A percentile compares a stretch with the other conserved stretches of the same genome.
phyloP scores from a whole-genome alignment of 768 basidiomycete genomes.

The Strobilomyces dryophilus region DNA sequence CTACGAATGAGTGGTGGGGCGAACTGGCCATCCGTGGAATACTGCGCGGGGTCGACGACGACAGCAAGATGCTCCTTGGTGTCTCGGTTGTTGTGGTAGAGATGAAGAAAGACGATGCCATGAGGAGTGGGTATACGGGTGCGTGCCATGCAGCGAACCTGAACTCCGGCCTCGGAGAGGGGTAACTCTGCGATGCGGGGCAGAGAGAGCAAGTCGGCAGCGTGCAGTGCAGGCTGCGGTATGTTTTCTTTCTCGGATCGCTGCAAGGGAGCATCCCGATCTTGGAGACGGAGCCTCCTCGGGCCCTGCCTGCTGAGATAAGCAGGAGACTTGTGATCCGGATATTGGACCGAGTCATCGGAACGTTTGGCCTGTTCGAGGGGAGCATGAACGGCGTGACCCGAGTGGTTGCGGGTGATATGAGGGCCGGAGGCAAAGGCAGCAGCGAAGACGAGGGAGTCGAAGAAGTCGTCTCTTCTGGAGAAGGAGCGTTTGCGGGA shows the following conservation, averaged over 20 bases:
- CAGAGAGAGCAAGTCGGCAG: constrained; percentile 27
- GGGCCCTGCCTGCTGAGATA: constrained; percentile 79
- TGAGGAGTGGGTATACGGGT: constrained; percentile 97
- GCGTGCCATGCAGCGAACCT: constrained; percentile 92
- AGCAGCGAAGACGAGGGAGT: constrained; percentile 76
- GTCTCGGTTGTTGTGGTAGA: constrained; percentile 93
- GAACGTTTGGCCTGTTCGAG: constrained; percentile 52
- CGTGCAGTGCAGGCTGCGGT: constrained; percentile 19
- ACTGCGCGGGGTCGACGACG: constrained; percentile 88
- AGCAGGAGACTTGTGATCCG: constrained; percentile 44
- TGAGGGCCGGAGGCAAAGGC: constrained; percentile 72
- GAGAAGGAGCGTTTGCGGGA: constrained; percentile 36
- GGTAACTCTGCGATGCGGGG: constrained; percentile 38
- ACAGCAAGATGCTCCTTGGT: constrained; percentile 94
- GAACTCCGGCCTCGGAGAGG: constrained; percentile 35
- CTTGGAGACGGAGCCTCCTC: constrained; percentile 52
- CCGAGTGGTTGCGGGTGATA: constrained; percentile 81
- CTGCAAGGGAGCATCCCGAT: constrained; percentile 27
- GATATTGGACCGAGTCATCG: constrained; percentile 34
- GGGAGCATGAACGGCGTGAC: constrained; percentile 69
- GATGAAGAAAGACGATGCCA: constrained; percentile 86
- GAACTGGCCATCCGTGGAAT: constrained; percentile 41
- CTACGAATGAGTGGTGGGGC: constrained; percentile 69
- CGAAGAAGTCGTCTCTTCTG: constrained; percentile 71
- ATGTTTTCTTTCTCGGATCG: constrained; percentile 48